Conservation (phyloP, 768 basidiomycete species). For the Mrakia frigida region DNA sequence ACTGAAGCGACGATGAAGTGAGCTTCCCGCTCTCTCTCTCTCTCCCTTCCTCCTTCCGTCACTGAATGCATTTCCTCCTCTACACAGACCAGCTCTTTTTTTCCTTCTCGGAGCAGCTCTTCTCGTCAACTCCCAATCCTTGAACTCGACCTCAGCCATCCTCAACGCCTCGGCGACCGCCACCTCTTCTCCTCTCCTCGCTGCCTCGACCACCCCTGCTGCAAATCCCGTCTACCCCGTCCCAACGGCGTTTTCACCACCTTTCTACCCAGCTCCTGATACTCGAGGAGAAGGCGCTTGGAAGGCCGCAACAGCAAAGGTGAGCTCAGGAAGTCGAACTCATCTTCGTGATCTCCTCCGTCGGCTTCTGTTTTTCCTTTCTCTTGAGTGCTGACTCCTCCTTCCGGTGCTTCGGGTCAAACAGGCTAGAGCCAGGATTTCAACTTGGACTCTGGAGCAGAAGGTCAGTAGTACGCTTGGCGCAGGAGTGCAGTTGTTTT, state of each 20-base stretch:
- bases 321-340: not conserved
- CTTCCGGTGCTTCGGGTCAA: conserved; percentile 40
- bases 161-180: not conserved
- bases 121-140: not conserved
- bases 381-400: not conserved
- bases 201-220: not conserved
- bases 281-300: conserved; percentile 1
- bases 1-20: too few species aligned
- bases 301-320: not conserved
- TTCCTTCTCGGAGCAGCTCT: not conserved
- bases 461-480: conserved; percentile 43
- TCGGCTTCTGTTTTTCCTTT: not conserved
- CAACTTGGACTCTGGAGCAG: conserved; percentile 50
- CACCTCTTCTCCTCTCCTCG: too few species aligned
- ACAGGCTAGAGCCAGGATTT: conserved; percentile 44
- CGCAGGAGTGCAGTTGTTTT: not conserved
- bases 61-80: not conserved
- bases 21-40: too few species aligned
- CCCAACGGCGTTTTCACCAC: not conserved
- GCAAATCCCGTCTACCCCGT: not conserved
- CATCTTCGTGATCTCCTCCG: too few species aligned
- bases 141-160: not conserved
- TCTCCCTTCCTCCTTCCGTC: not conserved
- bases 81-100: not conserved
- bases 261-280: not conserved